Conservation (phyloP, 164 flowering plant species). For the Pachysandra terminalis region DNA sequence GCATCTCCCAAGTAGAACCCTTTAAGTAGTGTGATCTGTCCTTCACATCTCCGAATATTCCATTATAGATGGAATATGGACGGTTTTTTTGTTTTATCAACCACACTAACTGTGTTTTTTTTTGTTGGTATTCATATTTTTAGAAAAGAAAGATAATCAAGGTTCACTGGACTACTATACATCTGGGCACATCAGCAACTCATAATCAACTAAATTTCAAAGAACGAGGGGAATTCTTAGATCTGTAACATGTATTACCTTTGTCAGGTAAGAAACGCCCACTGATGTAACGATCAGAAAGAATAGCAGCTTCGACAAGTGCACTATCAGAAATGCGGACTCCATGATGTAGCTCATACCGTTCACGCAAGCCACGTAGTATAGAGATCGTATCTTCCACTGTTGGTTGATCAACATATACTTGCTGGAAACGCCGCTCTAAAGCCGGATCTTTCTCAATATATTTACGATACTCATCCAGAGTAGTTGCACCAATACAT, state of each 20-base stretch:
- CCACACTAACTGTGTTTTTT: too few relatives aligned
- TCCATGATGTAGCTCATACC: conserved; percentile 94
- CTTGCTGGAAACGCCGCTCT: conserved; percentile 96
- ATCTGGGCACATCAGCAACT: background rate
- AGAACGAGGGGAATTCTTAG: background rate
- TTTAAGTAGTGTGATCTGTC: too few relatives aligned
- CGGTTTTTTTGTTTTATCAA: too few relatives aligned
- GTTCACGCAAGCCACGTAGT: conserved; percentile 81
- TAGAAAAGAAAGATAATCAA: too few relatives aligned
- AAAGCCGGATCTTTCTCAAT: conserved; percentile 93
- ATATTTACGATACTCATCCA: conserved; percentile 92
- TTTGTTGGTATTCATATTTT: background rate
- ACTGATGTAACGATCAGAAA: conserved; percentile 90
- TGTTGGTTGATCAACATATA: conserved; percentile 86
- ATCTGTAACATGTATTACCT: conserved; percentile 37
- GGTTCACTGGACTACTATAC: background rate
- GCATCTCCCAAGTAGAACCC: too few relatives aligned
- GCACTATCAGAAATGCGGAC: conserved; percentile 91
- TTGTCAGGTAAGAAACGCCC: conserved; percentile 94
- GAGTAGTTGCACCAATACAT: conserved; percentile 94
- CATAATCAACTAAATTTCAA: background rate
- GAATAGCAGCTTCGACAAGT: conserved; percentile 89
- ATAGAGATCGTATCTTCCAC: conserved; percentile 90
- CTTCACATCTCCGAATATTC: too few relatives aligned
- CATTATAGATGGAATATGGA: too few relatives aligned